phyloP scores from a whole-genome alignment of 352 stramenopile genomes.

The Pythium guiyangense region DNA sequence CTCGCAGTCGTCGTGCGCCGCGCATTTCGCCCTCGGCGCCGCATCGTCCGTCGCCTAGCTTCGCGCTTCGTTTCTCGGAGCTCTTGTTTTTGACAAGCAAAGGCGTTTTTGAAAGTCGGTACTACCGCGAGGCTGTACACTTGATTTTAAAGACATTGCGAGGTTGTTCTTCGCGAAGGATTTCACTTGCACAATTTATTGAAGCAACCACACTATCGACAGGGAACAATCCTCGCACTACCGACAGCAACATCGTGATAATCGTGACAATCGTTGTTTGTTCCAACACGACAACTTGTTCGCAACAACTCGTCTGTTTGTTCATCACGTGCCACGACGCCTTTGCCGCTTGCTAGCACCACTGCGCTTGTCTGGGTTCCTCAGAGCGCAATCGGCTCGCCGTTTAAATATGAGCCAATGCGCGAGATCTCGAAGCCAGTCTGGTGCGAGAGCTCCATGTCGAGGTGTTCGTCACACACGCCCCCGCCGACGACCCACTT shows the following conservation, averaged over 20 bases:
- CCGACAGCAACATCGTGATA: background rate
- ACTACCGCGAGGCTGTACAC: no score
- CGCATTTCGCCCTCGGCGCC: slow-evolving; percentile 5
- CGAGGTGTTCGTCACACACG: slow-evolving; percentile 63
- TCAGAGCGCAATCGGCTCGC: slow-evolving; percentile 56
- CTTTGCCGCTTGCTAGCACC: no score
- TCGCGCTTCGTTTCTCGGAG: background rate
- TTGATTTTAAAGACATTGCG: no score
- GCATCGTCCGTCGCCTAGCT: background rate
- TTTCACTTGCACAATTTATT: no score
- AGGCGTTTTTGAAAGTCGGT: no score
- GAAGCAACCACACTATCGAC: no score
- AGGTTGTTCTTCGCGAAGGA: no score
- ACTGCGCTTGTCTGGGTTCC: background rate
- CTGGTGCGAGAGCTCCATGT: slow-evolving; percentile 51
- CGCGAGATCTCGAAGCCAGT: slow-evolving; percentile 51
- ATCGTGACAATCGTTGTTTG: background rate
- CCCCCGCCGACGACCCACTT: slow-evolving; percentile 78
- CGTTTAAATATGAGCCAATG: slow-evolving; percentile 68
- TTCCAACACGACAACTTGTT: no score
- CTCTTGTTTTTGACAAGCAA: slow-evolving; percentile 13
- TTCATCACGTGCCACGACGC: no score
- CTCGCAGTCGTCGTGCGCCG: slow-evolving; percentile 3
- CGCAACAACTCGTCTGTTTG: no score
- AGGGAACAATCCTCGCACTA: no score